phyloP scores from a whole-genome alignment of 192 early-diverging fungal genomes.

The Coemansia sp. region DNA sequence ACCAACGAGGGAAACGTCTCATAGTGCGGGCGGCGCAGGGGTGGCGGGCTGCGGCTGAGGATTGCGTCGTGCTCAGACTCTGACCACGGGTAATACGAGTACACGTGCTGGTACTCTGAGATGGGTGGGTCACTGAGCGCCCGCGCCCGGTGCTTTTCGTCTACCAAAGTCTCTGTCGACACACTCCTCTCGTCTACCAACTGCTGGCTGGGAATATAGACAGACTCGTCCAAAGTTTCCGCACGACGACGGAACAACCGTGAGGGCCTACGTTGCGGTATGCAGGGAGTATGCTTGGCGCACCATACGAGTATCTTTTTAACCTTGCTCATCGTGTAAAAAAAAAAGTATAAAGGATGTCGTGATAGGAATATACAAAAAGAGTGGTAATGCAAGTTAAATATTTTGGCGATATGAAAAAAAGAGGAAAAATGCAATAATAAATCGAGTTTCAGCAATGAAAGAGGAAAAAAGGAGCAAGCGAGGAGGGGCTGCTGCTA shows the following conservation, averaged over 20 bases:
- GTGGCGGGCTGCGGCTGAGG: conserved; percentile 41
- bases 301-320: conserved; percentile 44
- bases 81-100: conserved; percentile 52
- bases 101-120: conserved; percentile 27
- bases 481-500: background rate
- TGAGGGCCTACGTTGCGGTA: conserved; percentile 10
- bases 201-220: background rate
- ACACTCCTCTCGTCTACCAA: background rate
- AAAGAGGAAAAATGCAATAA: conserved; percentile 6
- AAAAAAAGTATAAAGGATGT: background rate
- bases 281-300: conserved; percentile 17
- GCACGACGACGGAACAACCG: conserved; percentile 30
- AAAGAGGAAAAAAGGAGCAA: background rate
- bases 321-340: conserved; percentile 17
- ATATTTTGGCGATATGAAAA: conserved; percentile 6
- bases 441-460: background rate
- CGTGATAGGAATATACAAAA: background rate
- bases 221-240: conserved; percentile 12
- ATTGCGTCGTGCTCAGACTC: conserved; percentile 48
- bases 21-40: conserved; percentile 40
- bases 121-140: conserved; percentile 32
- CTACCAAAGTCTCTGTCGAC: conserved; percentile 43
- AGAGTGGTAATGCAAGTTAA: conserved; percentile 5
- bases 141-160: conserved; percentile 28
- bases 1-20: conserved; percentile 49